Conservation (phyloP, 495 filamentous ascomycete genomes). For the Aspergillus bertholletiae region DNA sequence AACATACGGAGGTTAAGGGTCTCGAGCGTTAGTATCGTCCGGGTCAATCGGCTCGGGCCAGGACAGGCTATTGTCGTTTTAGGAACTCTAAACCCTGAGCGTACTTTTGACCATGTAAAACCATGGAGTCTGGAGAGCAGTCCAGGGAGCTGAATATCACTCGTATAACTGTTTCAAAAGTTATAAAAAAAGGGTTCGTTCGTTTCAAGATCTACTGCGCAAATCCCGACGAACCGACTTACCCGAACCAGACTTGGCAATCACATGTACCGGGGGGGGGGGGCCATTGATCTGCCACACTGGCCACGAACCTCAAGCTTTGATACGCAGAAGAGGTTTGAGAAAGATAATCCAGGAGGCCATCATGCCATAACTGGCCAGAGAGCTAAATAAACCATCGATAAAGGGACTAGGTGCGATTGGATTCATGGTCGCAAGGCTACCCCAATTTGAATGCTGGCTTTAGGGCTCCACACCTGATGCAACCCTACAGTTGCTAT, state of each 20-base stretch:
- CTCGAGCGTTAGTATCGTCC: no score
- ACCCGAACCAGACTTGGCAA: background rate
- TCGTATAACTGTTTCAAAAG: background rate
- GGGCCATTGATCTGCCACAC: background rate
- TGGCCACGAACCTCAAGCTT: background rate
- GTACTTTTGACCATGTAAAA: background rate
- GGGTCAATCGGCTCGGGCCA: background rate
- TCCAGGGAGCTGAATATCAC: background rate
- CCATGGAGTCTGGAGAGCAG: background rate
- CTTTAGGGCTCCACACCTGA: background rate
- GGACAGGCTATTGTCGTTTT: background rate
- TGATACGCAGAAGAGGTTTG: background rate
- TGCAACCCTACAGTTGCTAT: conserved; percentile 1
- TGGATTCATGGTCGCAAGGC: background rate
- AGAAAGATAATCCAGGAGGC: background rate
- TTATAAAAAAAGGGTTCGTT: background rate
- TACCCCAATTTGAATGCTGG: background rate
- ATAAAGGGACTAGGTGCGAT: background rate
- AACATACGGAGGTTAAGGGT: no score
- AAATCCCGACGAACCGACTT: background rate
- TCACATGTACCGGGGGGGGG: background rate
- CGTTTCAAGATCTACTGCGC: background rate
- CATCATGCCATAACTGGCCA: background rate
- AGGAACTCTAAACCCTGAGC: background rate
- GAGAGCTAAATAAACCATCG: background rate